Conservation (phyloP, 192 early-diverging fungal genomes). For the Glomus cerebriforme region DNA sequence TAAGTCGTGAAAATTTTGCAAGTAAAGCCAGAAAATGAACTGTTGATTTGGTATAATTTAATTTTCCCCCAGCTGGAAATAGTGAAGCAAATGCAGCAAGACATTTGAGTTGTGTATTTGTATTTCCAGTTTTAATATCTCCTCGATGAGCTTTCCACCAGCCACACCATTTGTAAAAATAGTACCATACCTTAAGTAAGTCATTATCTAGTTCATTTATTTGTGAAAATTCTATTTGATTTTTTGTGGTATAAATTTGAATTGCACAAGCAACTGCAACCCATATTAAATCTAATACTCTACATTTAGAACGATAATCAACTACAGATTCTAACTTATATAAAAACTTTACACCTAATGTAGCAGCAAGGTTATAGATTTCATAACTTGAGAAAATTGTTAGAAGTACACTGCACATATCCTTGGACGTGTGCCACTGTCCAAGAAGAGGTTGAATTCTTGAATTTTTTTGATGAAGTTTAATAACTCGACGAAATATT, state of each 20-base stretch:
- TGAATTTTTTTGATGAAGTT: too few species aligned
- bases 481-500: too few species aligned
- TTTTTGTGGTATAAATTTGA: conserved; percentile 10
- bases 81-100: conserved; percentile 17
- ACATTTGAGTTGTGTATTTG: not conserved
- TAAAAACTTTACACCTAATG: conserved; percentile 15
- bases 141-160: conserved; percentile 2
- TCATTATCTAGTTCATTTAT: not conserved
- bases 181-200: conserved; percentile 19
- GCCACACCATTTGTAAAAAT: conserved; percentile 1
- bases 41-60: conserved; percentile 1
- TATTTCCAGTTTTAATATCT: conserved; percentile 8
- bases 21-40: not conserved
- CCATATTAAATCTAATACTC: conserved; percentile 23
- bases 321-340: not conserved
- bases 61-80: conserved; percentile 7
- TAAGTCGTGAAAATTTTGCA: not conserved
- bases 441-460: not conserved
- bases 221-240: not conserved
- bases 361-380: not conserved
- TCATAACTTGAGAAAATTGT: conserved; percentile 3
- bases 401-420: conserved; percentile 1
- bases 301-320: conserved; percentile 7
- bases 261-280: not conserved
- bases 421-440: conserved; percentile 4